These are phyloP conservation scores for Penicillium brasilianum DNA, from an alignment of 2,329 filamentous ascomycete species.

Conservation along the genomic window DNA sequence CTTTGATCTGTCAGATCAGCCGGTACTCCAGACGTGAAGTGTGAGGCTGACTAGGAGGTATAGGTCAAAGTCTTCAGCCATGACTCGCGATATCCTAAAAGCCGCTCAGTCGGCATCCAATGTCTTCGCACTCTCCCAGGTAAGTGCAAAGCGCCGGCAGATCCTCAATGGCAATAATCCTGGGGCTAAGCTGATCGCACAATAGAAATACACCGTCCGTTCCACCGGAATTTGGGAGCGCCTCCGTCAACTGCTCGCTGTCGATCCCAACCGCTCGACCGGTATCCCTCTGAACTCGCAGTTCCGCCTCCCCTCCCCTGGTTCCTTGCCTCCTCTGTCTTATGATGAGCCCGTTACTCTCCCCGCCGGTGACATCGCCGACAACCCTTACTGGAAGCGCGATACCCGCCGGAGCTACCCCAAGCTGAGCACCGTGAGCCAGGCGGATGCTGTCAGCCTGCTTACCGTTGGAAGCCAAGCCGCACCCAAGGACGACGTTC, in stretches of 20 bases:
- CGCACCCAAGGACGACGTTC: constrained; percentile 75
- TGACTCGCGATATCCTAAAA: constrained; percentile 45
- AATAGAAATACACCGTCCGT: constrained; percentile 93
- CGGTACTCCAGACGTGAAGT: neutral
- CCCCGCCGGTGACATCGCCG: constrained; percentile 84
- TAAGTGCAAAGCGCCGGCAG: constrained; percentile 23
- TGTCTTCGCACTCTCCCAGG: constrained; percentile 45
- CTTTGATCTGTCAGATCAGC: neutral
- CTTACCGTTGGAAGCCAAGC: constrained; percentile 83
- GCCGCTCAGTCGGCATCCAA: constrained; percentile 47
- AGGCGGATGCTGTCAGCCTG: constrained; percentile 84
- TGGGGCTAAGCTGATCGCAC: neutral
- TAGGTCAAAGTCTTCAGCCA: constrained; percentile 37
- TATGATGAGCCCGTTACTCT: constrained; percentile 84
- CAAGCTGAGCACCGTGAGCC: constrained; percentile 75
- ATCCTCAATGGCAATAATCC: no score
- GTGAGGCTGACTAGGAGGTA: constrained; percentile 16
- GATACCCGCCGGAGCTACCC: constrained; percentile 85
- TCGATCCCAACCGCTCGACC: constrained; percentile 87
- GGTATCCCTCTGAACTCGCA: constrained; percentile 92
- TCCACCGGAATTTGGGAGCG: constrained; percentile 86
- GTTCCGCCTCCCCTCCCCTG: constrained; percentile 86
- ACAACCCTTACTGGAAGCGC: constrained; percentile 96
- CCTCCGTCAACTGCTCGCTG: constrained; percentile 75
- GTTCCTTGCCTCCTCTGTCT: constrained; percentile 68